Percentiles rank a stretch among this genome's conserved stretches.
These are phyloP conservation scores for Corynespora cassiicola DNA, from an alignment of 2,329 filamentous ascomycete genomes.

Conservation along the genomic window DNA sequence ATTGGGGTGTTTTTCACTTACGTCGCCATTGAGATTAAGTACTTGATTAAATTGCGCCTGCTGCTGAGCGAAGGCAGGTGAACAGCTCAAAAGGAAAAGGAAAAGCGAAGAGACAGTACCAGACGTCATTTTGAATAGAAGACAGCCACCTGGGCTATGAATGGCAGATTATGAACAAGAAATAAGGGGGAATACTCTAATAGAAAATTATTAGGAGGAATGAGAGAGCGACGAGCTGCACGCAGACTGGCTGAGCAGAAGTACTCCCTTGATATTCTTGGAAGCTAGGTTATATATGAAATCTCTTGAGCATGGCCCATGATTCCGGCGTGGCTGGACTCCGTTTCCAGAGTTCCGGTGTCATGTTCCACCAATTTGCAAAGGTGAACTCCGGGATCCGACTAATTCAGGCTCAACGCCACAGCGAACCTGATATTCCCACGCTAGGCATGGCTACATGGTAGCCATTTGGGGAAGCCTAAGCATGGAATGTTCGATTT, in stretches of 20 bases:
- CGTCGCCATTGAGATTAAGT: constrained; percentile 47
- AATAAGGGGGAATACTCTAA: constrained; percentile 23
- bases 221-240: constrained; percentile 35
- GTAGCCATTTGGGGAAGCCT: constrained; percentile 16
- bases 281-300: constrained; percentile 31
- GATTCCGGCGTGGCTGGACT: constrained; percentile 20
- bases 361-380: constrained; percentile 22
- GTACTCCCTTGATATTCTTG: constrained; percentile 12
- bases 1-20: constrained; percentile 21
- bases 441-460: constrained; percentile 13
- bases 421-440: constrained; percentile 15
- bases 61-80: constrained; percentile 33
- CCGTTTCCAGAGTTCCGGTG: constrained; percentile 26
- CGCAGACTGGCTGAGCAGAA: constrained; percentile 38
- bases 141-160: constrained; percentile 41
- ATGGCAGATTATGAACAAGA: constrained; percentile 29
- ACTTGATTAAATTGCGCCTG: constrained; percentile 46
- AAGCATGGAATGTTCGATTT: constrained; percentile 15
- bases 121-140: constrained; percentile 40
- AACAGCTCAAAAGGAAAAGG: constrained; percentile 34
- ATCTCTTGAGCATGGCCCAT: constrained; percentile 13
- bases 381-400: constrained; percentile 20
- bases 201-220: constrained; percentile 27
- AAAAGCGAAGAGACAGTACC: constrained; percentile 42
- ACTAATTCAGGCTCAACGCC: constrained; percentile 19